Evolutionary conservation across 805 yeast genomes (phyloP).

Genomic region (Allodekkera sacchari): DNA sequence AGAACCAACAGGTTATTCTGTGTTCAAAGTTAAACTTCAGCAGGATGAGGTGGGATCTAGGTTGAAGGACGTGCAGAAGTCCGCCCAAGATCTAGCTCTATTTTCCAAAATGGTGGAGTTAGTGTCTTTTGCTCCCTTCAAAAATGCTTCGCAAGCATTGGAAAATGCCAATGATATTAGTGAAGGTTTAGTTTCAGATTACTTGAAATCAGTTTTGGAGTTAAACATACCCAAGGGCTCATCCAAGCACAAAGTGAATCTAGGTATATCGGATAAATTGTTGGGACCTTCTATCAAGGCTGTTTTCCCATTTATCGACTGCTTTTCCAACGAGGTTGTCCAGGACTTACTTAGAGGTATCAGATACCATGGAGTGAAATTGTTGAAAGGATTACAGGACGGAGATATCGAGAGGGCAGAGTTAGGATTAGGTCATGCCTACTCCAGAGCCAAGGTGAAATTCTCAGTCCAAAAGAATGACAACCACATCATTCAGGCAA

Average conservation of each 20-base stretch:
- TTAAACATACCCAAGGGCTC: slow-evolving; percentile 79
- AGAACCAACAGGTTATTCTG: slow-evolving; percentile 97
- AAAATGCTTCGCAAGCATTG: slow-evolving; percentile 98
- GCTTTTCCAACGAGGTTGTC: slow-evolving; percentile 82
- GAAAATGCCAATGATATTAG: slow-evolving; percentile 97
- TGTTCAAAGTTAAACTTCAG: slow-evolving; percentile 87
- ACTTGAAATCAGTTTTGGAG: slow-evolving; percentile 82
- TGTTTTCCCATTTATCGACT: slow-evolving; percentile 77
- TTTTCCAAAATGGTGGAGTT: slow-evolving; percentile 91
- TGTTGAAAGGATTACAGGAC: slow-evolving; percentile 83
- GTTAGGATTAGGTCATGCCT: slow-evolving; percentile 97
- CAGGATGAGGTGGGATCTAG: slow-evolving; percentile 92
- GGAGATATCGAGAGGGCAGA: slow-evolving; percentile 98
- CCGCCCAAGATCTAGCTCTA: slow-evolving; percentile 73
- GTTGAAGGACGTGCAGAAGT: slow-evolving; percentile 88
- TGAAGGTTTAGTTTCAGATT: slow-evolving; percentile 93
- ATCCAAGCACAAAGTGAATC: slow-evolving; percentile 54
- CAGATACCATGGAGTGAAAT: slow-evolving; percentile 81
- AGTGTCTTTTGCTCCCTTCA: slow-evolving; percentile 94
- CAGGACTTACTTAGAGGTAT: slow-evolving; percentile 95
- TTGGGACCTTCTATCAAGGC: slow-evolving; percentile 97
- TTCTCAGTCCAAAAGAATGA: slow-evolving; percentile 97
- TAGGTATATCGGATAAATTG: slow-evolving; percentile 91
- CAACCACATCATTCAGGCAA: slow-evolving; percentile 98
- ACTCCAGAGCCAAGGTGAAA: slow-evolving; percentile 98